These are phyloP conservation scores for Baeospora myosura DNA, from an alignment of 1,284 basidiomycete genomes.

Conservation along the genomic window DNA sequence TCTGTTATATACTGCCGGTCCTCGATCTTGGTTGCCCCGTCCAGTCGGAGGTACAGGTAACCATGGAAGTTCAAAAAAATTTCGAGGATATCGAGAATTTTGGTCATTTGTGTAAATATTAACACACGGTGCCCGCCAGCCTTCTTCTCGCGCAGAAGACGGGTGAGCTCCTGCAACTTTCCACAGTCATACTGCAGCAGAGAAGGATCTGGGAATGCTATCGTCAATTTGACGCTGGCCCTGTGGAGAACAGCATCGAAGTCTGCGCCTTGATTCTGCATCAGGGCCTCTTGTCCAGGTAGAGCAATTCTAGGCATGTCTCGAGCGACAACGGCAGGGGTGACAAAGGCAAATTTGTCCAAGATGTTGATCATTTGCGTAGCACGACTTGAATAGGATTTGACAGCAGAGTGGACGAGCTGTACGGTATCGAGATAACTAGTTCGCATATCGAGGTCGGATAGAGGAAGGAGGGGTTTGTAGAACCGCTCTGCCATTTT, in stretches of 20 bases:
- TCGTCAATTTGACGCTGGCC: constrained; percentile 78
- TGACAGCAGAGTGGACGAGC: constrained; percentile 43
- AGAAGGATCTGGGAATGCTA: constrained; percentile 89
- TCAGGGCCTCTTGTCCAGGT: constrained; percentile 30
- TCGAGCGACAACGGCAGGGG: constrained; percentile 72
- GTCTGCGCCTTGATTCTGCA: constrained; percentile 27
- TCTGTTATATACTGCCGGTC: constrained; percentile 94
- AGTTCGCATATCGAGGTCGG: constrained; percentile 31
- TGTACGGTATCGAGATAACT: constrained; percentile 37
- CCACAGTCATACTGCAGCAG: constrained; percentile 95
- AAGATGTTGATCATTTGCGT: constrained; percentile 50
- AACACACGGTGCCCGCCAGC: constrained; percentile 83
- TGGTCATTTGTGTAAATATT: constrained; percentile 98
- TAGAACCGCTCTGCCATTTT: constrained; percentile 34
- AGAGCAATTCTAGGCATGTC: constrained; percentile 67
- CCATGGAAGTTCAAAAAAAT: constrained; percentile 91
- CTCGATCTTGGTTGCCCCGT: constrained; percentile 94
- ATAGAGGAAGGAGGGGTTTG: constrained; percentile 52
- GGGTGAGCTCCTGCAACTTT: constrained; percentile 82
- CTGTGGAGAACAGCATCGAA: constrained; percentile 71
- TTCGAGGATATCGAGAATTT: constrained; percentile 90
- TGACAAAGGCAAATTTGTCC: constrained; percentile 78
- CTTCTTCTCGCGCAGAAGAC: constrained; percentile 78
- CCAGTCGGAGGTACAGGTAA: constrained; percentile 87
- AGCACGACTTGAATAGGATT: constrained; percentile 59